phyloP scores from a whole-genome alignment of 352 stramenopile genomes.

The Phytophthora foliorum region DNA sequence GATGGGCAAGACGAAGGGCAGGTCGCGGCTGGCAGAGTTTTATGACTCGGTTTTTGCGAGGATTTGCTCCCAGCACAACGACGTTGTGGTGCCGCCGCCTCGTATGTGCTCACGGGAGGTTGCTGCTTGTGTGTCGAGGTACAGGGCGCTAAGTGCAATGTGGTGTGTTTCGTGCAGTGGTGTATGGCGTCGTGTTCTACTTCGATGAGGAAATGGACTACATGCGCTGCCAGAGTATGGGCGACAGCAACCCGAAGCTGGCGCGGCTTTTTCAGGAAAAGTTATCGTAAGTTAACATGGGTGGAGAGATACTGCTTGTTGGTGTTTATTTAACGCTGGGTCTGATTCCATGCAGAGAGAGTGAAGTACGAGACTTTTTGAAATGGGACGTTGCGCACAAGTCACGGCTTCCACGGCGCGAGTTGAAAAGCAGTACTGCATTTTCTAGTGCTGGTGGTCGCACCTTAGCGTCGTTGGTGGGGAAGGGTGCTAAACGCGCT shows the following conservation, averaged over 20 bases:
- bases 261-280: conserved; percentile 39
- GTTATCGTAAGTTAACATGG: conserved; percentile 48
- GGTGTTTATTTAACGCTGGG: conserved; percentile 1
- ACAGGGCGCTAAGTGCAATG: conserved; percentile 1
- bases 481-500: conserved; percentile 19
- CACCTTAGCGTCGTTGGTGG: conserved; percentile 15
- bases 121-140: background rate
- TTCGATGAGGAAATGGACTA: conserved; percentile 75
- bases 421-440: conserved; percentile 11
- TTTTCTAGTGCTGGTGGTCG: conserved; percentile 1
- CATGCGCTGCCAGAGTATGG: conserved; percentile 69
- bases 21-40: conserved; percentile 55
- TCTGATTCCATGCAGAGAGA: conserved; percentile 27
- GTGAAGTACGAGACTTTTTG: conserved; percentile 27
- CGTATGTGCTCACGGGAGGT: conserved; percentile 36
- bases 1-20: conserved; percentile 35
- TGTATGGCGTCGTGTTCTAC: conserved; percentile 72
- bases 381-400: conserved; percentile 18
- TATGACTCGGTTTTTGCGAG: conserved; percentile 70
- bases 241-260: conserved; percentile 49
- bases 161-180: conserved; percentile 38
- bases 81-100: conserved; percentile 17
- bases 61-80: conserved; percentile 37
- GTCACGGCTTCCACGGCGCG: conserved; percentile 2
- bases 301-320: background rate